Conservation (phyloP, 23 red algal genomes). For the Gracilaria domingensis region DNA sequence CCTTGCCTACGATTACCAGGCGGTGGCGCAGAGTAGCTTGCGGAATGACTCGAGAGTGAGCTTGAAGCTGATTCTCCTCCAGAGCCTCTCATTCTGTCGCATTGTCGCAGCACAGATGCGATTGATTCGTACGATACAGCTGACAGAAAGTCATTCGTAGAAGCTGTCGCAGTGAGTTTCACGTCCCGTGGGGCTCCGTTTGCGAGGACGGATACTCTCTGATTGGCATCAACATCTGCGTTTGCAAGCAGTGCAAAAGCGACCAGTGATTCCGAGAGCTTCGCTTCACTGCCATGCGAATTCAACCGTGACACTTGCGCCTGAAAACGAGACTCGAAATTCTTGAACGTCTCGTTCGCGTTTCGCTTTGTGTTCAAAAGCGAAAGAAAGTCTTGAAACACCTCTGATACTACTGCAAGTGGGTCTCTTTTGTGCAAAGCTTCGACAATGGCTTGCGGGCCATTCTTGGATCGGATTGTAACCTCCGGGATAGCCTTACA, state of each 20-base stretch:
- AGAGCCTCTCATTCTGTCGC: background rate
- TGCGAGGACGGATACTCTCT: background rate
- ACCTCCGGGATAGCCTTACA: background rate
- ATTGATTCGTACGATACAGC: background rate
- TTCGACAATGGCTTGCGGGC: constrained; percentile 26
- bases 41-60: background rate
- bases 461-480: background rate
- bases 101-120: background rate
- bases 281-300: background rate
- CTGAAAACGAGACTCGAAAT: background rate
- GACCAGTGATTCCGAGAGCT: background rate
- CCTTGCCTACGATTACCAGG: background rate
- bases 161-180: background rate
- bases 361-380: background rate
- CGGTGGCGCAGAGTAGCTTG: background rate
- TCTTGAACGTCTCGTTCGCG: background rate
- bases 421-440: constrained; percentile 26
- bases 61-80: background rate
- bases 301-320: constrained; percentile 11
- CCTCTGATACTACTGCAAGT: constrained; percentile 26
- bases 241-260: background rate
- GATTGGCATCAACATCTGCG: background rate
- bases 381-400: background rate
- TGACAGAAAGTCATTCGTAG: background rate
- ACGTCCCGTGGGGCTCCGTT: background rate